Conservation (phyloP, 192 early-diverging fungal species). For the Coemansia sp. region DNA sequence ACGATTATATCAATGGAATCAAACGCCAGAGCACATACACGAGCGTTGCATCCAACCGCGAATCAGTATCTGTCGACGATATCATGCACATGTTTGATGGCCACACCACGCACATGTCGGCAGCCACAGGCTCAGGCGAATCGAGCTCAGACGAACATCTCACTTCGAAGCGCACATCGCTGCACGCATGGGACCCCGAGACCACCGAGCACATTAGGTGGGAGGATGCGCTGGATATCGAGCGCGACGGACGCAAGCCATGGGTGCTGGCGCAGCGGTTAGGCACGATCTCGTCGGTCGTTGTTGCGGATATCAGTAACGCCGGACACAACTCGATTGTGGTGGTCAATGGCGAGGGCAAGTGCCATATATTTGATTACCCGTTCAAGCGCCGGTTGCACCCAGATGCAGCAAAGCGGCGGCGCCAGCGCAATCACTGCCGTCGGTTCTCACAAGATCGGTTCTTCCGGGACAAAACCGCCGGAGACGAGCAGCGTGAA, state of each 20-base stretch:
- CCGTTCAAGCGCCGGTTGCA: constrained; percentile 50
- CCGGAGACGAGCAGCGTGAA: constrained; percentile 6
- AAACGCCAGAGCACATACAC: constrained; percentile 44
- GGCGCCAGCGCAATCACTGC: constrained; percentile 46
- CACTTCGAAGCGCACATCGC: constrained; percentile 8
- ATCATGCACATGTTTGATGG: constrained; percentile 46
- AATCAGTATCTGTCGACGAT: constrained; percentile 43
- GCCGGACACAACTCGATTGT: constrained; percentile 52
- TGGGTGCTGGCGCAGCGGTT: constrained; percentile 54
- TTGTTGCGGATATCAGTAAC: constrained; percentile 47
- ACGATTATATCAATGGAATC: constrained; percentile 3
- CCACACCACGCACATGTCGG: constrained; percentile 1
- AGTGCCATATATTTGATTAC: constrained; percentile 52
- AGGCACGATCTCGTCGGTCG: constrained; percentile 52
- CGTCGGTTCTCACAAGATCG: constrained; percentile 52
- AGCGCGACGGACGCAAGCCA: constrained; percentile 56
- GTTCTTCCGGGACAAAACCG: constrained; percentile 42
- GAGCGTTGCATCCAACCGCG: constrained; percentile 30
- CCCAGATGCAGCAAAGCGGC: constrained; percentile 37
- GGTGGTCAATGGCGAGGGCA: constrained; percentile 52
- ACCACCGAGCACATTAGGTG: constrained; percentile 40
- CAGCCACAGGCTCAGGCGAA: constrained; percentile 16
- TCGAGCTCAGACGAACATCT: constrained; percentile 35
- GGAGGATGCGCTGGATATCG: constrained; percentile 52
- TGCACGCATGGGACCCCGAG: constrained; percentile 13